Conservation (phyloP, 2,329 filamentous ascomycete genomes). For the Colletotrichum tropicicola region DNA sequence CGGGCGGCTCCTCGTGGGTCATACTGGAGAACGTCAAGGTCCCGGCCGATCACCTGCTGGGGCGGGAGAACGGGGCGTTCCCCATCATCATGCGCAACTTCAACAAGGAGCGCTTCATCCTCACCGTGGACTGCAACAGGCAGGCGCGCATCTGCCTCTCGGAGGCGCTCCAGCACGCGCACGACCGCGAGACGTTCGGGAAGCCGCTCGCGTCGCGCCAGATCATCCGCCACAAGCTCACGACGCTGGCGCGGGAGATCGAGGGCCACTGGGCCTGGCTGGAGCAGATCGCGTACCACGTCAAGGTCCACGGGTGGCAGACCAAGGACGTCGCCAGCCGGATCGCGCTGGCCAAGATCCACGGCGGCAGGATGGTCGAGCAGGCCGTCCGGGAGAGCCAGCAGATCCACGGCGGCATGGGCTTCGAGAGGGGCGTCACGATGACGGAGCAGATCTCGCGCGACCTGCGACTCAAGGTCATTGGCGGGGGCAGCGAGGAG, state of each 20-base stretch:
- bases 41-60: conserved; percentile 61
- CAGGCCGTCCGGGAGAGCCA: conserved; percentile 60
- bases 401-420: conserved; percentile 62
- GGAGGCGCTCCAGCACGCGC: conserved; percentile 60
- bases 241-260: conserved; percentile 66
- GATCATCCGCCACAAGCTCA: conserved; percentile 67
- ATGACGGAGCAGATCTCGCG: conserved; percentile 62
- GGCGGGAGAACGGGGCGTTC: conserved; percentile 64
- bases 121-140: conserved; percentile 65
- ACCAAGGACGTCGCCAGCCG: conserved; percentile 40
- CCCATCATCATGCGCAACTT: conserved; percentile 68
- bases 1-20: conserved; percentile 67
- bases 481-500: conserved; percentile 64
- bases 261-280: conserved; percentile 70
- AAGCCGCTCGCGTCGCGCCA: conserved; percentile 65
- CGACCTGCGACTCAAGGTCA: conserved; percentile 60
- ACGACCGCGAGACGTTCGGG: conserved; percentile 65
- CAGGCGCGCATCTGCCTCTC: conserved; percentile 65
- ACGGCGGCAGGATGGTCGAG: conserved; percentile 58
- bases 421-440: conserved; percentile 58
- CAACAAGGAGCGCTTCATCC: conserved; percentile 66
- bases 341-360: conserved; percentile 53
- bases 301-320: conserved; percentile 41
- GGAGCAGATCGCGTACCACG: conserved; percentile 67
- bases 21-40: conserved; percentile 65